Evolutionary conservation across 2,329 filamentous ascomycete genomes (phyloP).

Genomic region (Macrophomina pseudophaseolina): DNA sequence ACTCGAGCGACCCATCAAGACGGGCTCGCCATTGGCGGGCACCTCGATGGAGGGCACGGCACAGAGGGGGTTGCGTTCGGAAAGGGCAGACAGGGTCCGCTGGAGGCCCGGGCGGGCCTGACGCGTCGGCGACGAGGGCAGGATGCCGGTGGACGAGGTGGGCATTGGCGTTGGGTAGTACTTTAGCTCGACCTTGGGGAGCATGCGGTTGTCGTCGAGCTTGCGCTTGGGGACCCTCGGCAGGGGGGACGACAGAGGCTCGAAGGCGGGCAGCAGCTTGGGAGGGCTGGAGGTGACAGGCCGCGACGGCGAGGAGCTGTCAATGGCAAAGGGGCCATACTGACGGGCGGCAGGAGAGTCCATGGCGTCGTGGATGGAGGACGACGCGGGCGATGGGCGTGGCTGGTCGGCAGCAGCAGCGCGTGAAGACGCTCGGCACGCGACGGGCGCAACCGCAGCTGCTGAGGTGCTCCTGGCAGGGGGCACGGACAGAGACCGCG

Average conservation of each 20-base stretch:
- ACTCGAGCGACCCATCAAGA: constrained; percentile 91
- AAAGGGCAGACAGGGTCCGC: constrained; percentile 67
- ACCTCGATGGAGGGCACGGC: constrained; percentile 83
- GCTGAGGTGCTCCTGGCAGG: constrained; percentile 28
- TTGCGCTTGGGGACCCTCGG: constrained; percentile 72
- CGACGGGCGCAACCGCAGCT: constrained; percentile 32
- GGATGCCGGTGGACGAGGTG: constrained; percentile 89
- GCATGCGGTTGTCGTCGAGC: constrained; percentile 54
- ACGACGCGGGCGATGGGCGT: constrained; percentile 37
- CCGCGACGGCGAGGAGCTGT: constrained; percentile 34
- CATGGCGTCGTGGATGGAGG: constrained; percentile 35
- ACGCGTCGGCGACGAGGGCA: constrained; percentile 77
- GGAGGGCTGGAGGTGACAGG: constrained; percentile 60
- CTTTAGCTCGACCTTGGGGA: constrained; percentile 61
- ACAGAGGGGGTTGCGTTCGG: constrained; percentile 82
- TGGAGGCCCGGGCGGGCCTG: constrained; percentile 57
- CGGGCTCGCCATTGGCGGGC: constrained; percentile 76
- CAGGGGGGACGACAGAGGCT: constrained; percentile 76
- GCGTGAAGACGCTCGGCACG: constrained; percentile 13
- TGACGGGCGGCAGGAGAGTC: constrained; percentile 38
- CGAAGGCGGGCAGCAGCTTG: constrained; percentile 77
- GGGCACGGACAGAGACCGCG: constrained; percentile 31
- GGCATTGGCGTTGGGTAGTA: constrained; percentile 90
- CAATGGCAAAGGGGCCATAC: constrained; percentile 36
- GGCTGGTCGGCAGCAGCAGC: constrained; percentile 33